These are phyloP conservation scores for Candida frijolesensis DNA, from an alignment of 1,139 yeast genomes.

Conservation along the genomic window DNA sequence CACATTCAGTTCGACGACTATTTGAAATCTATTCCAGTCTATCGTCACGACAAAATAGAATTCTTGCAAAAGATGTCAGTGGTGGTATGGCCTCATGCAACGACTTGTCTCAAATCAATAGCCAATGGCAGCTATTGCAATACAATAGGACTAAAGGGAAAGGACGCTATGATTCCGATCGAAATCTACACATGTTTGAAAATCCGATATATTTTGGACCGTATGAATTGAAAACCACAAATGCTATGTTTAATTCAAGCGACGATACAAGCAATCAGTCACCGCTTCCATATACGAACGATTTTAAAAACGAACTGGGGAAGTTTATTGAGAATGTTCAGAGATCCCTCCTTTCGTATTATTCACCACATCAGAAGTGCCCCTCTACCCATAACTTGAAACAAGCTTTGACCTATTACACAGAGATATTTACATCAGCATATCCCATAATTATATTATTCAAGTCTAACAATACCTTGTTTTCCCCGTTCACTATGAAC, in stretches of 20 bases:
- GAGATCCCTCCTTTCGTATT: background rate
- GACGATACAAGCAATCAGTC: background rate
- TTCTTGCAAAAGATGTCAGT: background rate
- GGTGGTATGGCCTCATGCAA: background rate
- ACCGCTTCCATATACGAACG: background rate
- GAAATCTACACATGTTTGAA: constrained; percentile 1
- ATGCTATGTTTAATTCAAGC: constrained; percentile 4
- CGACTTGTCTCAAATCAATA: background rate
- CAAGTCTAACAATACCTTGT: constrained; percentile 30
- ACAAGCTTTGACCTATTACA: constrained; percentile 34
- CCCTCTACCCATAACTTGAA: constrained; percentile 17
- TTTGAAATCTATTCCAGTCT: background rate
- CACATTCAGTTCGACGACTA: too few species aligned
- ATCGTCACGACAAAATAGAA: background rate
- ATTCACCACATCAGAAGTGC: constrained; percentile 19
- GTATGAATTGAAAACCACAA: constrained; percentile 8
- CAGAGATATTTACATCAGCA: constrained; percentile 22
- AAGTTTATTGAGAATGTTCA: background rate
- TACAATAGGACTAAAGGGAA: background rate
- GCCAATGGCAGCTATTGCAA: background rate
- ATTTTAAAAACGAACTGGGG: background rate
- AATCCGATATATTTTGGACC: constrained; percentile 11
- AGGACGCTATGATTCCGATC: background rate
- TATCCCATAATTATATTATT: constrained; percentile 38
- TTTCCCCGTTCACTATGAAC: constrained; percentile 28